These are phyloP conservation scores for Cryptococcus sp. DNA, from an alignment of 1,284 basidiomycete genomes.

Conservation along the genomic window DNA sequence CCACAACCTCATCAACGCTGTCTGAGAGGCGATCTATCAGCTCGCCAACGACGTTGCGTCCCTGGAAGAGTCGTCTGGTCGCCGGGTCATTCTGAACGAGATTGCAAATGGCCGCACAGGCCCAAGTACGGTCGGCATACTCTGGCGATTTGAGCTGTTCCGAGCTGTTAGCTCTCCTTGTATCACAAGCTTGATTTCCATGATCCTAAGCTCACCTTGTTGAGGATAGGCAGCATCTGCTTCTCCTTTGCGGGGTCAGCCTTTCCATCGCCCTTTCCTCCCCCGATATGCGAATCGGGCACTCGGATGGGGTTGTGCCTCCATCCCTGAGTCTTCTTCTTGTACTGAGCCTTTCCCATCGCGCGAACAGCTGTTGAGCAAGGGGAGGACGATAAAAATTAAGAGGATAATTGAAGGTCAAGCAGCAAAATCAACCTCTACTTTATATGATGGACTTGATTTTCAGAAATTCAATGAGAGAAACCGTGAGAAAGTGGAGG, in stretches of 20 bases:
- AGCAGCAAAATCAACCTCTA: not conserved
- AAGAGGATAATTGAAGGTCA: too few relatives aligned
- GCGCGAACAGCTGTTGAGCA: too few relatives aligned
- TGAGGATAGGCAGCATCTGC: conserved; percentile 78
- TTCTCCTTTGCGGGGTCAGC: conserved; percentile 64
- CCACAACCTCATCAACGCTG: conserved; percentile 77
- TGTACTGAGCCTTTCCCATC: conserved; percentile 88
- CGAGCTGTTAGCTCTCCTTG: not conserved
- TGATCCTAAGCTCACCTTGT: conserved; percentile 63
- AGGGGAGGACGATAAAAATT: too few relatives aligned
- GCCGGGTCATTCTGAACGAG: conserved; percentile 85
- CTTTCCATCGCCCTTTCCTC: conserved; percentile 57
- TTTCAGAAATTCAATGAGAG: not conserved
- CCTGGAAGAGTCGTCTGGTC: conserved; percentile 80
- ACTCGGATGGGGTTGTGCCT: conserved; percentile 89
- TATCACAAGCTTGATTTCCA: not conserved
- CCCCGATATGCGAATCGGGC: conserved; percentile 81
- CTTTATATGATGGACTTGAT: conserved; percentile 1
- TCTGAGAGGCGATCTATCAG: conserved; percentile 82
- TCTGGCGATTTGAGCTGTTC: conserved; percentile 60
- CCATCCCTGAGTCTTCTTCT: conserved; percentile 60
- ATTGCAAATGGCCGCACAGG: conserved; percentile 86
- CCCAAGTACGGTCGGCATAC: conserved; percentile 80
- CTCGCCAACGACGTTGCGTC: conserved; percentile 83
- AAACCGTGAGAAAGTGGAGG: not conserved